Percentiles rank a stretch among this genome's conserved stretches.
These are phyloP conservation scores for Globisporangium iwayamae DNA, from an alignment of 352 stramenopile genomes.

Conservation along the genomic window DNA sequence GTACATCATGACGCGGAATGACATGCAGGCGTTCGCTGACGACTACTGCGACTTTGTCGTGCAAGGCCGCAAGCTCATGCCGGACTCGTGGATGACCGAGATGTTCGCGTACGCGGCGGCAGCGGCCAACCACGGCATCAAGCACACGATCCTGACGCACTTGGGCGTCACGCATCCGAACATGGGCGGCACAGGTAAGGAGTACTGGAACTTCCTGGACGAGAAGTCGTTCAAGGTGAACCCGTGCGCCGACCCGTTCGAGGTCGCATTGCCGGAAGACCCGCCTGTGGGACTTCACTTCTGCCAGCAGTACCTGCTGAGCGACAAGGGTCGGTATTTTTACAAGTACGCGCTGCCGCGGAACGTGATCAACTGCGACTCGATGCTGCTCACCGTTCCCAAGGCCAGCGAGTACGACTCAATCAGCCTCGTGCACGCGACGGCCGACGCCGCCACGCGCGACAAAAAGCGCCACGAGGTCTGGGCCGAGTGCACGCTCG, in stretches of 20 bases:
- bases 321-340: conserved; percentile 40
- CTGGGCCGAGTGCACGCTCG: conserved; percentile 26
- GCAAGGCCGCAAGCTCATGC: conserved; percentile 15
- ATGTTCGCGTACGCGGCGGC: conserved; percentile 29
- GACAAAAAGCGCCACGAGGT: conserved; percentile 24
- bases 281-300: conserved; percentile 27
- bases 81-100: conserved; percentile 26
- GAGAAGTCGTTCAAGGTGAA: conserved; percentile 12
- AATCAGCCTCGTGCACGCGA: conserved; percentile 14
- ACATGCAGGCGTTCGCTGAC: conserved; percentile 22
- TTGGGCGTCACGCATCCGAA: conserved; percentile 24
- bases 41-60: conserved; percentile 28
- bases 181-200: not conserved
- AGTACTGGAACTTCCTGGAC: conserved; percentile 25
- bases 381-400: conserved; percentile 34
- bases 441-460: conserved; percentile 7
- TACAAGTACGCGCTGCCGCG: conserved; percentile 51
- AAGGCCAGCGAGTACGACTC: conserved; percentile 32
- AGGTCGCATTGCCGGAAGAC: conserved; percentile 13
- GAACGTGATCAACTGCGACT: conserved; percentile 34
- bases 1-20: conserved; percentile 36
- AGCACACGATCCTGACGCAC: conserved; percentile 27
- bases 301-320: conserved; percentile 22
- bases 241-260: conserved; percentile 19
- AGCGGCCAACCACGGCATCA: conserved; percentile 26